Conservation (phyloP, 495 filamentous ascomycete genomes). For the Xylaria nigripes region DNA sequence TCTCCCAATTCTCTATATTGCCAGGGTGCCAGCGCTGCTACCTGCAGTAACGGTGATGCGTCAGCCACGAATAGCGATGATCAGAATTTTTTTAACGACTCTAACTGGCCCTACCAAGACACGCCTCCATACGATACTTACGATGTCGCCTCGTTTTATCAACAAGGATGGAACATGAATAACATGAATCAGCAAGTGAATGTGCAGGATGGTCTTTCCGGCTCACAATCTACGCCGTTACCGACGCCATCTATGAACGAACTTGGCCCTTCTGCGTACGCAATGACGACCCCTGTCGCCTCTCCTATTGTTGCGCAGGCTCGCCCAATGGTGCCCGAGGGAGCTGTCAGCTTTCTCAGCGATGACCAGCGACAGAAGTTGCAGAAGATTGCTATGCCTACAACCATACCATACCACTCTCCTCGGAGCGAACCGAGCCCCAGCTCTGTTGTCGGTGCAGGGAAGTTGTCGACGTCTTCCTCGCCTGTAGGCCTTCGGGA, state of each 20-base stretch:
- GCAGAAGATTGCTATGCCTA: slow-evolving; percentile 49
- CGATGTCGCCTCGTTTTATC: slow-evolving; percentile 24
- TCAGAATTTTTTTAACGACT: slow-evolving; percentile 27
- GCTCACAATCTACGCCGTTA: slow-evolving; percentile 11
- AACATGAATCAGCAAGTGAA: slow-evolving; percentile 20
- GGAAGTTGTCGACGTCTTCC: slow-evolving; percentile 34
- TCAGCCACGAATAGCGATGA: slow-evolving; percentile 21
- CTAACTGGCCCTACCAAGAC: slow-evolving; percentile 36
- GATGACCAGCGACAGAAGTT: slow-evolving; percentile 47
- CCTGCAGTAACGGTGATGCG: slow-evolving; percentile 21
- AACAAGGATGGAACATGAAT: slow-evolving; percentile 25
- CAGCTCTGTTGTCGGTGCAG: slow-evolving; percentile 35
- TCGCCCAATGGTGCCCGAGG: slow-evolving; percentile 2
- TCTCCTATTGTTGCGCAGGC: slow-evolving; percentile 7
- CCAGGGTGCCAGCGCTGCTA: slow-evolving; percentile 19
- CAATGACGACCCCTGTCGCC: slow-evolving; percentile 6
- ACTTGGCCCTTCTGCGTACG: slow-evolving; percentile 9
- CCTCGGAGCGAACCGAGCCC: slow-evolving; percentile 45
- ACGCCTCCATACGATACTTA: slow-evolving; percentile 38
- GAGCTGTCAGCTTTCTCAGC: slow-evolving; percentile 19
- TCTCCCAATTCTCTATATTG: slow-evolving; percentile 23
- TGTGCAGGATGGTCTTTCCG: slow-evolving; percentile 18
- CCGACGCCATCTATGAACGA: slow-evolving; percentile 8
- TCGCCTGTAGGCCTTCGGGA: slow-evolving; percentile 39
- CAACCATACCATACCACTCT: slow-evolving; percentile 46